Conservation (phyloP, 768 basidiomycete species). For the Cystofilobasidium bisporidii region DNA sequence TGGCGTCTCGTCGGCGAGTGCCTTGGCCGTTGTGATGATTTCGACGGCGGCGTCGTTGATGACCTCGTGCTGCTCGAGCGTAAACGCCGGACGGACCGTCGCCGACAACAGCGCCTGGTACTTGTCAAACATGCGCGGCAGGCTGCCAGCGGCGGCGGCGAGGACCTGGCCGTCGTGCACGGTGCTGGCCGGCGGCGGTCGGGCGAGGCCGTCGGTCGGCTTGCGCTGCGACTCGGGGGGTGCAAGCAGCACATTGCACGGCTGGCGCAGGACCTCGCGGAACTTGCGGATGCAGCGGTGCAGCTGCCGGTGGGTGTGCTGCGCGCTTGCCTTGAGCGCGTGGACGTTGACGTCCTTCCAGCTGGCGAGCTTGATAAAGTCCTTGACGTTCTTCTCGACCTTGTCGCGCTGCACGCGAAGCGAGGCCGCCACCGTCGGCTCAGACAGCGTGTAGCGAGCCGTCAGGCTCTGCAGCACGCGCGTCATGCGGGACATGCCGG, state of each 20-base stretch:
- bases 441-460: slow-evolving; percentile 57
- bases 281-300: slow-evolving; percentile 87
- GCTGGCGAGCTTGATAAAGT: slow-evolving; percentile 86
- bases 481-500: slow-evolving; percentile 47
- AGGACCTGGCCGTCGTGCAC: neutral
- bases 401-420: slow-evolving; percentile 50
- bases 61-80: slow-evolving; percentile 16
- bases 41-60: slow-evolving; percentile 55
- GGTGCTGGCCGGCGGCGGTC: neutral
- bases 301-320: slow-evolving; percentile 77
- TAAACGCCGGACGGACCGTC: slow-evolving; percentile 31
- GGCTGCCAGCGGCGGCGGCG: slow-evolving; percentile 28
- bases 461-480: slow-evolving; percentile 55
- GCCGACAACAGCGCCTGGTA: slow-evolving; percentile 14
- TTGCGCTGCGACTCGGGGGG: slow-evolving; percentile 13
- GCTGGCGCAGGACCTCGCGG: slow-evolving; percentile 74
- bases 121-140: slow-evolving; percentile 42
- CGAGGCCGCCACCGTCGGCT: slow-evolving; percentile 44
- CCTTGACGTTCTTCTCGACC: slow-evolving; percentile 70
- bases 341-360: slow-evolving; percentile 97
- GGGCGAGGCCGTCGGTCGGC: slow-evolving; percentile 5
- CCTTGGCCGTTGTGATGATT: slow-evolving; percentile 45
- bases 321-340: slow-evolving; percentile 82
- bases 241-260: slow-evolving; percentile 36
- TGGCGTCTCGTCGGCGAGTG: slow-evolving; percentile 41